A percentile compares a stretch with the other conserved stretches of the same genome.
phyloP scores from a whole-genome alignment of 2,329 filamentous ascomycete species.

The Tympanopsis confertula region DNA sequence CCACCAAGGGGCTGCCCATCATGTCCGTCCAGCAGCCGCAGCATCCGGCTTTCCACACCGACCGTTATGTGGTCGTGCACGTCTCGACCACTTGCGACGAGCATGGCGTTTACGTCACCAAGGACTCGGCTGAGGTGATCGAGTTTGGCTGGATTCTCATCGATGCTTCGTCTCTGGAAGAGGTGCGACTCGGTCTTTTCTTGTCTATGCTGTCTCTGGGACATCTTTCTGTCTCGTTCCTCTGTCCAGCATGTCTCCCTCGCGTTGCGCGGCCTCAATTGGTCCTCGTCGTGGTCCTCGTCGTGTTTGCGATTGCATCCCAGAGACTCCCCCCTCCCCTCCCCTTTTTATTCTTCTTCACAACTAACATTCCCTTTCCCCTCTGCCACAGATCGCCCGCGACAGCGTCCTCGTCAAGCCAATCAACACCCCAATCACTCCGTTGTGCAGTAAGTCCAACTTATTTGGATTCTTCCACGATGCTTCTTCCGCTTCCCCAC shows the following conservation, averaged over 20 bases:
- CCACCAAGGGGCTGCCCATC: too few relatives aligned
- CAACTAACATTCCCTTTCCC: background rate
- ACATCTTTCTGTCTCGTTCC: background rate
- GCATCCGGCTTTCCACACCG: conserved; percentile 54
- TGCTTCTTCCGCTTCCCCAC: conserved; percentile 6
- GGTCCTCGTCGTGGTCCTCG: background rate
- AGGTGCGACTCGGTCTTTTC: conserved; percentile 50
- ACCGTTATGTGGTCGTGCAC: conserved; percentile 96
- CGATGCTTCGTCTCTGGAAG: conserved; percentile 80
- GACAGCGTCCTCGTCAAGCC: conserved; percentile 96
- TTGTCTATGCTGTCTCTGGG: conserved; percentile 6
- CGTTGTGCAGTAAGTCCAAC: conserved; percentile 81
- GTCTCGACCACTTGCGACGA: conserved; percentile 98
- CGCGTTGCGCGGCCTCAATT: background rate
- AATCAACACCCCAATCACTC: conserved; percentile 96
- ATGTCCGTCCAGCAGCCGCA: conserved; percentile 37
- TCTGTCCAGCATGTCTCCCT: background rate
- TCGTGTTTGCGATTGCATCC: too few relatives aligned
- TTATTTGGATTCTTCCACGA: conserved; percentile 4
- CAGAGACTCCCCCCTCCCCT: background rate
- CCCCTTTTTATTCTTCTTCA: conserved; percentile 1
- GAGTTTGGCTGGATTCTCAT: conserved; percentile 97
- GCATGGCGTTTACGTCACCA: conserved; percentile 97
- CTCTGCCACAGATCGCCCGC: conserved; percentile 61
- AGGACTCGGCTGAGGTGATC: conserved; percentile 98